Percentiles rank a stretch among this genome's conserved stretches.
phyloP scores from a whole-genome alignment of 2,329 filamentous ascomycete species.

The Talaromyces pinophilus region DNA sequence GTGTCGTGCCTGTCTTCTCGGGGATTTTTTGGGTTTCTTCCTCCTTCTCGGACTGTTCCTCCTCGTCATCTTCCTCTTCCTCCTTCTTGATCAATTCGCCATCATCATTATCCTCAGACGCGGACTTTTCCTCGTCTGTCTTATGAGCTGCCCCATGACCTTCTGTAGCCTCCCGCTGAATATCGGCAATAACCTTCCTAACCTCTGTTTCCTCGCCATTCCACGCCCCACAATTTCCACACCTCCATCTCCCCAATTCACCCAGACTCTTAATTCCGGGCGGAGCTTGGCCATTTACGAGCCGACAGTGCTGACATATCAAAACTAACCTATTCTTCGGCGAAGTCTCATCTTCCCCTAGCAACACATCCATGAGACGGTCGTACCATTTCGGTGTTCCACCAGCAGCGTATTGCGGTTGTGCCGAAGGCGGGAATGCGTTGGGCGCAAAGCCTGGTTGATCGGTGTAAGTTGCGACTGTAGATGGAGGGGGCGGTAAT shows the following conservation, averaged over 20 bases:
- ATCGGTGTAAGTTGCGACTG: slow-evolving; percentile 31
- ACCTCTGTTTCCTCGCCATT: slow-evolving; percentile 83
- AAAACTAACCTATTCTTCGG: slow-evolving; percentile 87
- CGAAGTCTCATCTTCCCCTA: slow-evolving; percentile 92
- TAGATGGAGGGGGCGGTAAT: slow-evolving; percentile 25
- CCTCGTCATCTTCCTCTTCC: neutral
- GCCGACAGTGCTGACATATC: slow-evolving; percentile 76
- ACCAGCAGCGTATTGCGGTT: slow-evolving; percentile 37
- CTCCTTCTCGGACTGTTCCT: neutral
- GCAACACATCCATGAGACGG: slow-evolving; percentile 82
- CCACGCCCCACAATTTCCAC: slow-evolving; percentile 75
- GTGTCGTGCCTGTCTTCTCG: slow-evolving; percentile 1
- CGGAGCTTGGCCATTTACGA: slow-evolving; percentile 94
- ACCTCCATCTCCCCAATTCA: slow-evolving; percentile 85
- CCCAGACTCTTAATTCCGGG: slow-evolving; percentile 75
- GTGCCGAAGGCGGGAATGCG: slow-evolving; percentile 40
- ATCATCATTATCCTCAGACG: neutral
- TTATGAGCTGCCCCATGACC: neutral
- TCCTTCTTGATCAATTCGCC: neutral
- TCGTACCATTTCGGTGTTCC: slow-evolving; percentile 79
- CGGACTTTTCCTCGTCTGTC: neutral
- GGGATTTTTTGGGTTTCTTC: neutral
- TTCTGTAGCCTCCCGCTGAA: slow-evolving; percentile 35
- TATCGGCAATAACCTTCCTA: slow-evolving; percentile 69
- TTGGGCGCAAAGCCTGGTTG: slow-evolving; percentile 52